These are phyloP conservation scores for Thelonectria blattea DNA, from an alignment of 2,329 filamentous ascomycete genomes.

Conservation along the genomic window DNA sequence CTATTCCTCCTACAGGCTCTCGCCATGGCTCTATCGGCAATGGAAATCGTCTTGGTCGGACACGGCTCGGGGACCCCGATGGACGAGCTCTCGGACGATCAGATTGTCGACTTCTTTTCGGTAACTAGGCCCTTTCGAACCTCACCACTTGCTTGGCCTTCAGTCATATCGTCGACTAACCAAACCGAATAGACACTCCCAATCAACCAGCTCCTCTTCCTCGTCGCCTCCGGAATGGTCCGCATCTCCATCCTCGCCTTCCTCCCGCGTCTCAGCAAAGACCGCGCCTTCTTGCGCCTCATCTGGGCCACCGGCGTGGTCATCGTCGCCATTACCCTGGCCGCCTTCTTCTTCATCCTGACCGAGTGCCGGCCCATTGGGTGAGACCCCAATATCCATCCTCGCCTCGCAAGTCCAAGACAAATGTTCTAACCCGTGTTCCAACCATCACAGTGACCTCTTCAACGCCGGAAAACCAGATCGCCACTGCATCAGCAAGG, in stretches of 20 bases:
- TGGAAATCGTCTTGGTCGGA: conserved; percentile 27
- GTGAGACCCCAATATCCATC: conserved; percentile 23
- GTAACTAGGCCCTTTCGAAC: conserved; percentile 12
- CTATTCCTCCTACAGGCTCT: conserved; percentile 12
- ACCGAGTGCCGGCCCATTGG: conserved; percentile 28
- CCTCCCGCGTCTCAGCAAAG: conserved; percentile 29
- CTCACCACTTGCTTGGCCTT: too few species aligned
- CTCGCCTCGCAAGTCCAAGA: too few species aligned
- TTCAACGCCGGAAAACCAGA: conserved; percentile 18
- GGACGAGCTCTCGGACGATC: conserved; percentile 19
- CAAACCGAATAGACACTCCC: conserved; percentile 16
- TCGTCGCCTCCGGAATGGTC: conserved; percentile 30
- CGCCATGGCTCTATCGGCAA: conserved; percentile 20
- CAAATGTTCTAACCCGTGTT: too few species aligned
- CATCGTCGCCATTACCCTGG: conserved; percentile 20
- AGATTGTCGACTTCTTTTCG: conserved; percentile 24
- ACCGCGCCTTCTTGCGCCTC: conserved; percentile 26
- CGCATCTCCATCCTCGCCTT: conserved; percentile 33
- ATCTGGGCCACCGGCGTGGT: conserved; percentile 23
- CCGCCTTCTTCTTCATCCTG: conserved; percentile 32
- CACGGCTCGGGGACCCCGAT: conserved; percentile 28
- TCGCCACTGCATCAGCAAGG: conserved; percentile 26
- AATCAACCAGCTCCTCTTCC: conserved; percentile 29
- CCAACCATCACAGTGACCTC: conserved; percentile 24
- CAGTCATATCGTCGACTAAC: not conserved